Evolutionary conservation across 2,329 filamentous ascomycete genomes (phyloP), one percentile per base, ranked within the genome.

Genomic region (Thelonectria rubi): DNA sequence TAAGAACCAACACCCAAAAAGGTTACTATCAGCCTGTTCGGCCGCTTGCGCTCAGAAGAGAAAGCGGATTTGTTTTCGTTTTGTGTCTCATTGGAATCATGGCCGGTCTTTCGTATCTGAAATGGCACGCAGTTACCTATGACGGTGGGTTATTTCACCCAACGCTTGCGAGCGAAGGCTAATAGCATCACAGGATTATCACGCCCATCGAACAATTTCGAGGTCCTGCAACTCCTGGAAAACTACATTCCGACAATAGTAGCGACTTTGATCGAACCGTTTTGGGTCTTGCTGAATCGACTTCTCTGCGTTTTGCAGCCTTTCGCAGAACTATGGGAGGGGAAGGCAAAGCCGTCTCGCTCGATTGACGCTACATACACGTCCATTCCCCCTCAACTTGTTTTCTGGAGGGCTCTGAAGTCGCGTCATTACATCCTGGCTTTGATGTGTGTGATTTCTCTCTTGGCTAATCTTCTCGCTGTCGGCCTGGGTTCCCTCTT

Each of bases 241-340:
- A 81, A 78, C 7, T 88, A 87, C 50, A 71, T 88, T 0, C 86
- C 86, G 0, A 87, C 84, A 0, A 75, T 79, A 0, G 74, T 88
- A 3, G 82, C 85, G 0, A 88, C 86, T 0, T 54, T 87, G 0
- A 75, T 88, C 0, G 86, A 89, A 37, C 86, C 86, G 0, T 77
- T 84, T 1, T 87, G 86, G 82, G 73, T 86, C 0, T 67, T 88
- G 0, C 58, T 89, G 0, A 88, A 86, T 43, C 77, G 86, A 0
- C 55, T 84, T 0, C 65, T 87, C 0, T 87, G 84, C 42, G 68
- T 87, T 9, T 63, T 89, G 0, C 82, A 86, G 30, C 86, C 86
- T 0, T 82, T 86, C 17, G 77, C 83, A 2, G 79, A 84, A 14
- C 72, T 89, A 0, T 76, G 77, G 18, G 60, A 66, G 5, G 80